Evolutionary conservation across 805 yeast species (phyloP).

Genomic region (Pichia phayaonensis): DNA sequence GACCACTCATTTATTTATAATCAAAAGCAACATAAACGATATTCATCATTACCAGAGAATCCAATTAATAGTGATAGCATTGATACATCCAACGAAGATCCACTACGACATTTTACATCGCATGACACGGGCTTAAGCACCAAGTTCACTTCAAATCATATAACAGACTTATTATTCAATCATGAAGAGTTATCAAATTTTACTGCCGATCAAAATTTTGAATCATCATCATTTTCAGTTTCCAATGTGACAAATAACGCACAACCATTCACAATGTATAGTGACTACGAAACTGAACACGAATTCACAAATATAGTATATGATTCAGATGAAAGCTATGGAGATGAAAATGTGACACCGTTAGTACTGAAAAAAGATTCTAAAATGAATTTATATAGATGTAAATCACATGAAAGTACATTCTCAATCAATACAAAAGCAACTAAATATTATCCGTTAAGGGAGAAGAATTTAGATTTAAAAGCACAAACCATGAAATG

Average conservation of each 20-base stretch:
- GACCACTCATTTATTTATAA: not conserved
- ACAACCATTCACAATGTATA: not conserved
- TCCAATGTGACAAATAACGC: not conserved
- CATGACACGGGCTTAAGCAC: conserved; percentile 25
- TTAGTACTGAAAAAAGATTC: conserved; percentile 12
- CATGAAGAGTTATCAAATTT: not conserved
- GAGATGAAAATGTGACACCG: conserved; percentile 20
- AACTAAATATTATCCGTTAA: not conserved
- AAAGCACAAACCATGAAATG: conserved; percentile 27
- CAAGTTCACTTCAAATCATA: not conserved
- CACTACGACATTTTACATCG: conserved; percentile 26
- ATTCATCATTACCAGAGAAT: conserved; percentile 21
- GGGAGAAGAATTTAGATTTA: conserved; percentile 14
- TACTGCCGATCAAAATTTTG: not conserved
- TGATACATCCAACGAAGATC: conserved; percentile 9
- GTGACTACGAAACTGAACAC: conserved; percentile 1
- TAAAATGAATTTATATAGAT: conserved; percentile 10
- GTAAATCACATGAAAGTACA: conserved; percentile 26
- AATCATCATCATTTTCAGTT: conserved; percentile 19
- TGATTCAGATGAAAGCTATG: conserved; percentile 20
- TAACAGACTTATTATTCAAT: not conserved
- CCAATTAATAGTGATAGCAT: conserved; percentile 3
- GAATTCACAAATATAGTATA: not conserved
- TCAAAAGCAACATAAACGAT: conserved; percentile 9
- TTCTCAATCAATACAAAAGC: conserved; percentile 11